Evolutionary conservation across 2,329 filamentous ascomycete species (phyloP), one percentile per base, ranked within the genome.

Genomic region (Metarhizium sp.): DNA sequence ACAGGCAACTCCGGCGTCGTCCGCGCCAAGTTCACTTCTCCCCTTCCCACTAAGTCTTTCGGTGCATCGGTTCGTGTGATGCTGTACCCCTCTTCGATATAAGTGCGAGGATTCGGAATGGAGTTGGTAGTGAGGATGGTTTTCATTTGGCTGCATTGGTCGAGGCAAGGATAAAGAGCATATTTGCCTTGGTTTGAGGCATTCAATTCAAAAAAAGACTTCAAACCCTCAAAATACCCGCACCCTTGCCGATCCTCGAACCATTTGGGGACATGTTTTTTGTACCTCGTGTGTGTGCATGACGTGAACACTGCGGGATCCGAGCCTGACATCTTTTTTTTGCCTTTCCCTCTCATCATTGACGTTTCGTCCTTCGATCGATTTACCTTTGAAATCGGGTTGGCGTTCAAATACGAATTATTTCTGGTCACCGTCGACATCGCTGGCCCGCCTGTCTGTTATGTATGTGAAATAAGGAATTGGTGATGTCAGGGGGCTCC

Each of bases 41-140:
- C 96, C 77, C 91, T 99, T 67, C 94, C 94, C 73, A 85, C 94
- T 70, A 92, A 92, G 82, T 91, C 89, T 73, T 96, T 97, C 82
- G 91, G 92, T 79, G 90, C 91, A 74, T 92, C 89, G 70, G 88
- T 95, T 80, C 87, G 92, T 78, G 85, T 96, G 78, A 96, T 96
- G 91, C 84, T 96, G 78, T 96, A 96, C 85, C 91, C 91, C 77
- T 95, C 90, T 73, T 91, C 90, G 81, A 94, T 96, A 87, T 96
- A 92, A 87, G 78, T 69, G 72, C 51, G 50, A 70, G 70, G 71
- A 70, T 70, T 73, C 67, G 72, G 75, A 74, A 74, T 73, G 78
- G 78, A 81, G 79, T 82, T 82, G 79, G 79, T 78, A 76, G 74
- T 80, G 75, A 75, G 74, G 76, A 77, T 75, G 79, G 78, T 81